A percentile compares a stretch with the other conserved stretches of the same genome.
These are phyloP conservation scores for Grifola frondosa DNA, from an alignment of 1,284 basidiomycete genomes.

Conservation along the genomic window DNA sequence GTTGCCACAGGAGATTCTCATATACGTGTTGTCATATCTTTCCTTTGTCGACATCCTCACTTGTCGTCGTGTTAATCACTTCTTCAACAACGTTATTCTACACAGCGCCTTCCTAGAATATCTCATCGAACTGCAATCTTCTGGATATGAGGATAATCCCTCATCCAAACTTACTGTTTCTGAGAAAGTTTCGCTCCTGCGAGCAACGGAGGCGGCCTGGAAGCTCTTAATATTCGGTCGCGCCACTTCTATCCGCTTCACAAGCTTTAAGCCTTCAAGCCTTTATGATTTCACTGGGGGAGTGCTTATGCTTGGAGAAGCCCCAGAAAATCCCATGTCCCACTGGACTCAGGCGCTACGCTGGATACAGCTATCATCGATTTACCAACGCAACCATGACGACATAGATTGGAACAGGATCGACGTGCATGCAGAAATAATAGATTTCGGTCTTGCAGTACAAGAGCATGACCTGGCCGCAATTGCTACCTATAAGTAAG, in stretches of 20 bases:
- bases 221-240: slow-evolving; percentile 16
- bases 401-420: slow-evolving; percentile 34
- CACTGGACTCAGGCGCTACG: slow-evolving; percentile 13
- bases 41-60: slow-evolving; percentile 29
- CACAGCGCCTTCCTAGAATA: slow-evolving; percentile 37
- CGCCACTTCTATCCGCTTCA: slow-evolving; percentile 12
- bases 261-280: slow-evolving; percentile 23
- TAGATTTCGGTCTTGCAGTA: slow-evolving; percentile 44
- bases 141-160: slow-evolving; percentile 36
- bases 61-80: slow-evolving; percentile 26
- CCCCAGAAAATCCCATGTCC: no score
- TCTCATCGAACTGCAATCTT: slow-evolving; percentile 31
- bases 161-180: slow-evolving; percentile 22
- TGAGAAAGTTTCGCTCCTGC: slow-evolving; percentile 33
- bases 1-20: slow-evolving; percentile 39
- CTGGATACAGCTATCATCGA: slow-evolving; percentile 4
- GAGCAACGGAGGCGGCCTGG: slow-evolving; percentile 29
- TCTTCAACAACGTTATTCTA: slow-evolving; percentile 30
- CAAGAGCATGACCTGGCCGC: slow-evolving; percentile 51
- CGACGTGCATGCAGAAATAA: slow-evolving; percentile 26
- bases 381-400: not conserved
- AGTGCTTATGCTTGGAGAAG: slow-evolving; percentile 42
- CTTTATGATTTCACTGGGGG: slow-evolving; percentile 48
- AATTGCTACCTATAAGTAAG: slow-evolving; percentile 39
- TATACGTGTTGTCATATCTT: slow-evolving; percentile 34